Conservation (phyloP, 2,329 filamentous ascomycete genomes). For the Fusarium sp. region DNA sequence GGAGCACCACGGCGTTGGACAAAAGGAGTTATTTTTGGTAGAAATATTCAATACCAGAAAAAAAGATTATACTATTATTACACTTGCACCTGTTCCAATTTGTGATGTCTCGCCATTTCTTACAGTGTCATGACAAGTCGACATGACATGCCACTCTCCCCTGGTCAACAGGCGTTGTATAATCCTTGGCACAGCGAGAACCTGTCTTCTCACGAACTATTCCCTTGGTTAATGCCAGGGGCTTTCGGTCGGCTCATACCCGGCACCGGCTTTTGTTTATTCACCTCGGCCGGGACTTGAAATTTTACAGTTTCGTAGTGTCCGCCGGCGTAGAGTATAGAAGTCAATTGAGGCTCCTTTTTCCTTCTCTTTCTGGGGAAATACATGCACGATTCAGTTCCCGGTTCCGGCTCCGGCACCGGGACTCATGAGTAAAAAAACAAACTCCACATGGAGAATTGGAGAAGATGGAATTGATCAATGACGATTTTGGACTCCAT, state of each 20-base stretch:
- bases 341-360: slow-evolving; percentile 22
- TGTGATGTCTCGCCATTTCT: neutral
- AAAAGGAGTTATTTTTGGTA: slow-evolving; percentile 30
- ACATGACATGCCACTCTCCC: slow-evolving; percentile 4
- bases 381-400: slow-evolving; percentile 20
- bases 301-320: neutral
- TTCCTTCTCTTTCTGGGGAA: slow-evolving; percentile 38
- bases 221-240: slow-evolving; percentile 1
- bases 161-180: neutral
- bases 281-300: neutral
- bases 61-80: slow-evolving; percentile 33
- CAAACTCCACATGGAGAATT: slow-evolving; percentile 7
- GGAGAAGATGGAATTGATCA: slow-evolving; percentile 11
- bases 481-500: slow-evolving; percentile 9
- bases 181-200: neutral
- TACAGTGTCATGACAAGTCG: slow-evolving; percentile 17
- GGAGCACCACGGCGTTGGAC: slow-evolving; percentile 42
- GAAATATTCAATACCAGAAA: slow-evolving; percentile 34
- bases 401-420: slow-evolving; percentile 37
- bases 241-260: slow-evolving; percentile 29
- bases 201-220: neutral
- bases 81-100: neutral
- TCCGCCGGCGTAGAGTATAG: neutral
- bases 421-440: slow-evolving; percentile 2
- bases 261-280: slow-evolving; percentile 26